Evolutionary conservation across 345 rosid species (phyloP), one percentile per base, ranked within the genome.

Genomic region (Lagerstroemia speciosa): DNA sequence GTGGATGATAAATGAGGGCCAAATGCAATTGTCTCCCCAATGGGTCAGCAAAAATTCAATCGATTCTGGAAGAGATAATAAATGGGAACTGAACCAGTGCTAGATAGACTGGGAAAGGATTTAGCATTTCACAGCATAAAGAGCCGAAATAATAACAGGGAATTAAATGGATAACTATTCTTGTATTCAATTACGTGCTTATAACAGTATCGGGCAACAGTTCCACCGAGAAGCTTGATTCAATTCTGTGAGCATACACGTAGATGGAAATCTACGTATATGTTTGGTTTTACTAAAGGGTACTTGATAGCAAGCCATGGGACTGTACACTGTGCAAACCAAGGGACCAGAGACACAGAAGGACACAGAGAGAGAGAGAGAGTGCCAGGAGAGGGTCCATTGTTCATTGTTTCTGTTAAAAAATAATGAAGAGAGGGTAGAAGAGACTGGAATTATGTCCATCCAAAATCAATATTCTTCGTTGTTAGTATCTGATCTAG

Each of bases 81-180:
- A 58, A 58, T 58, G 63, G 63, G 29, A 2, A 1, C 5, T 14
- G 10, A 26, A 15, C 46, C 46, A 41, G 46, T 41, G 46, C 46
- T 41, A 41, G 14, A 41, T 14, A 16, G 46, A 14, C 46, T 41
- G 46, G 46, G 10, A 41, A 14, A 9, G 46, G 14, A 8, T 41
- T 41, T 8, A 41, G 14, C 2, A 41, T 14, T 41, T 41, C 46
- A 41, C 6, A 41, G 46, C 14, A 41, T 41, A 41, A 14, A 58
- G 63, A 68, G 71, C 71, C 68, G 55, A 16, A 65, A 36, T 26
- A 4, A 46, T 34, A 75, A 66, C 71, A 66, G 34, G 55, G 24
- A 67, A 53, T 45, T 65, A 41, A 43, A 65, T 52, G 34, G 64
- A 66, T 17, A 58, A 58, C 63, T 58, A 58, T 58, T 58, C 63